These are phyloP conservation scores for Penicillium soppii DNA, from an alignment of 495 filamentous ascomycete species.

Conservation along the genomic window DNA sequence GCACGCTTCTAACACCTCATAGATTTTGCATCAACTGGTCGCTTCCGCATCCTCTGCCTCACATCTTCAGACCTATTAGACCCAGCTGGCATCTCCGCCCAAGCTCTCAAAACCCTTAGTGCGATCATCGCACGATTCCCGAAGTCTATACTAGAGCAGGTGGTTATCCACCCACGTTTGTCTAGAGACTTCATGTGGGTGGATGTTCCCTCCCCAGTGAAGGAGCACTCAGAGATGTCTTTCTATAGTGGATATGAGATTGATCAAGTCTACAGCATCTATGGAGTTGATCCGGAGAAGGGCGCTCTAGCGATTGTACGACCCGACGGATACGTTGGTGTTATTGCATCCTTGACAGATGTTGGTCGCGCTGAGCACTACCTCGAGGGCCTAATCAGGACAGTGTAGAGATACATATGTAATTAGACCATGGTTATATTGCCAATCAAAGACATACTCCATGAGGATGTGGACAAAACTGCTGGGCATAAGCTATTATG, in stretches of 20 bases:
- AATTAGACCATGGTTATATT: no score
- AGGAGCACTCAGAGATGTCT: slow-evolving; percentile 52
- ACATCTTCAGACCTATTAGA: slow-evolving; percentile 36
- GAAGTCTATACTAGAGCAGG: slow-evolving; percentile 53
- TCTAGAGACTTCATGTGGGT: slow-evolving; percentile 51
- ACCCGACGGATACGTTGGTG: slow-evolving; percentile 68
- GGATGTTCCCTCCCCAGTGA: slow-evolving; percentile 58
- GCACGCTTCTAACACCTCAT: not conserved
- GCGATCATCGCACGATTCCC: slow-evolving; percentile 41
- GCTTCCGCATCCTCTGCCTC: slow-evolving; percentile 47
- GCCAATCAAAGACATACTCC: no score
- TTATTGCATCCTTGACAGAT: slow-evolving; percentile 56
- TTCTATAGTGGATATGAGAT: slow-evolving; percentile 69
- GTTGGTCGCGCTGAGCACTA: slow-evolving; percentile 40
- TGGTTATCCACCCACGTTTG: slow-evolving; percentile 59
- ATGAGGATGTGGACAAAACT: no score
- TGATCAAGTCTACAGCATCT: slow-evolving; percentile 64
- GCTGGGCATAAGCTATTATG: no score
- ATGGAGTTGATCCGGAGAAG: slow-evolving; percentile 56
- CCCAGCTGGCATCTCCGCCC: slow-evolving; percentile 24
- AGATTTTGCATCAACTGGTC: slow-evolving; percentile 45
- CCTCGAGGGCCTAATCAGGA: slow-evolving; percentile 27
- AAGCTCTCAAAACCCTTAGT: slow-evolving; percentile 37
- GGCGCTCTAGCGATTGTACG: slow-evolving; percentile 62
- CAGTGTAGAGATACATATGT: no score